Evolutionary conservation across 352 stramenopile species (phyloP), one percentile per base, ranked within the genome.

Genomic region (Phytophthora melonis): DNA sequence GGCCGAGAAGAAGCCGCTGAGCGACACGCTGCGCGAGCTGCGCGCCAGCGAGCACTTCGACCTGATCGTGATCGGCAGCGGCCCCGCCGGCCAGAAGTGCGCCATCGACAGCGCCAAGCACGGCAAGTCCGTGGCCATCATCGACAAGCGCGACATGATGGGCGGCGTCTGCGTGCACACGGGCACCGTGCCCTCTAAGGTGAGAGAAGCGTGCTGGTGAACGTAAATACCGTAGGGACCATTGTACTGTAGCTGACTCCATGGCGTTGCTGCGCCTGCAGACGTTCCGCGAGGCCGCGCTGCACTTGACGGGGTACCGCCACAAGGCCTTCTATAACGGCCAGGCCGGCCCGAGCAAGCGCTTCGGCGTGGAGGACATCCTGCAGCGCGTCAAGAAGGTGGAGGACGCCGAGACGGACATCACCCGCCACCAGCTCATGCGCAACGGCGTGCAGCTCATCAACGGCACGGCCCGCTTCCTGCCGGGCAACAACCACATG

Each of bases 131-230:
- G 89, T 96, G 53, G 88, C 88, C 18, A 83, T 98, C 53, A 91
- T 98, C 58, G 91, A 98, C 82, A 98, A 98, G 81, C 79, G 77
- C 32, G 89, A 93, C 64, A 97, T 97, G 92, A 66, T 90, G 43
- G 91, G 92, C 18, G 92, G 91, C 14, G 92, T 97, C 34, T 98
- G 92, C 69, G 84, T 97, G 54, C 91, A 97, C 70, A 97, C 92
- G 21, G 92, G 92, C 60, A 98, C 92, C 0, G 83, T 98, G 32
- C 92, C 92, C 1, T 94, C 82, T 66, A 96, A 96, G 83, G 87
- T 92, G 56, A 58, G 11, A 19, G 32, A 32, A 32, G 2, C 27
- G 6, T 32, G 27, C 27, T 32, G 27, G 27, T 32, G 27, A 32
- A 32, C 6, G 7, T 3, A 32, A 3, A 25, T 25, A n/a, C n/a